A percentile compares a stretch with the other conserved stretches of the same genome.
Conservation (phyloP, 2,329 filamentous ascomycete species). For the Anisogramma anomala region DNA sequence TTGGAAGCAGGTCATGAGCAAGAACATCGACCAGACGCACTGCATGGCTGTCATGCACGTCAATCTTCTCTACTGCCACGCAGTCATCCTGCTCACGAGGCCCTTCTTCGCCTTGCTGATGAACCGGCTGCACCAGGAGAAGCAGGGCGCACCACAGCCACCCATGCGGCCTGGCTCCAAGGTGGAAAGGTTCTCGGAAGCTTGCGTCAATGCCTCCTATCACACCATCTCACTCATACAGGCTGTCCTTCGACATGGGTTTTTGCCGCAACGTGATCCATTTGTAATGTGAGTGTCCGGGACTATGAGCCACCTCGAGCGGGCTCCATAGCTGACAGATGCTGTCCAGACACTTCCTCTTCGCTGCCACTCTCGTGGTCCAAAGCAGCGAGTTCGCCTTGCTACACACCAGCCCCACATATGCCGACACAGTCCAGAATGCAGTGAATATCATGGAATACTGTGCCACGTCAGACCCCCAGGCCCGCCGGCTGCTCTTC, state of each 20-base stretch:
- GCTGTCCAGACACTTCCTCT: constrained; percentile 40
- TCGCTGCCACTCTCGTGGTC: constrained; percentile 41
- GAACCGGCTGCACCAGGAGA: constrained; percentile 28
- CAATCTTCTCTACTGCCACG: constrained; percentile 51
- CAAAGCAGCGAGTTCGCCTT: constrained; percentile 45
- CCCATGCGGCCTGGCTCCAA: constrained; percentile 22
- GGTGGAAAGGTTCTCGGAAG: constrained; percentile 37
- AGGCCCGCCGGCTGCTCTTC: constrained; percentile 37
- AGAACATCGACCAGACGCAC: constrained; percentile 30
- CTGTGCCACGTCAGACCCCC: constrained; percentile 35
- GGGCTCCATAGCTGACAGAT: constrained; percentile 7
- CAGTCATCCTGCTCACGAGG: constrained; percentile 50
- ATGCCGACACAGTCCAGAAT: constrained; percentile 24
- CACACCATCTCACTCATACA: constrained; percentile 38
- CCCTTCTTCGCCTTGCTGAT: constrained; percentile 53
- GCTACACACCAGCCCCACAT: constrained; percentile 34
- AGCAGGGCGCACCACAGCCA: constrained; percentile 20
- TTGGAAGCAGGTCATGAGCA: constrained; percentile 35
- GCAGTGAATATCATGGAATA: constrained; percentile 38
- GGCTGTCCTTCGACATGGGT: constrained; percentile 30
- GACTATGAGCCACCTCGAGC: neutral
- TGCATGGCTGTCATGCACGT: constrained; percentile 50
- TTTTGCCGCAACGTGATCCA: constrained; percentile 40
- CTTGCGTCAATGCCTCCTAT: constrained; percentile 39
- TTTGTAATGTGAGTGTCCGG: constrained; percentile 41